Percentiles rank a stretch among this genome's conserved stretches.
These are phyloP conservation scores for Calvatia gigantea DNA, from an alignment of 768 basidiomycete genomes.

Conservation along the genomic window DNA sequence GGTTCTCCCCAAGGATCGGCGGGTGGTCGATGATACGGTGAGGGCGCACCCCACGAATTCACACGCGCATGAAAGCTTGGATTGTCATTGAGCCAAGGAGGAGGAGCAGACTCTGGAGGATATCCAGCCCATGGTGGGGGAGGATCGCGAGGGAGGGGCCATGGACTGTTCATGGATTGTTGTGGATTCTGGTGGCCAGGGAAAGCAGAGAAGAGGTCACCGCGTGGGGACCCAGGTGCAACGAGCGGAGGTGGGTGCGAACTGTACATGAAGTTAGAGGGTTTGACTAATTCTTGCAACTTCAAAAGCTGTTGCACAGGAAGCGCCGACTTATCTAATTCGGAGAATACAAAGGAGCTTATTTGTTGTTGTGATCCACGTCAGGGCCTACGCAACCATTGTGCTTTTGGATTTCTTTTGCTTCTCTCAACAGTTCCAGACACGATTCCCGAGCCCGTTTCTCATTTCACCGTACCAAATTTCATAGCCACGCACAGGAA, in stretches of 20 bases:
- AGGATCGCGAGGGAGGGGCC: neutral
- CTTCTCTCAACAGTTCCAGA: too few species aligned
- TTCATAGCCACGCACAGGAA: neutral
- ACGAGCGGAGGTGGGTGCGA: neutral
- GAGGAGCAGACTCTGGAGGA: neutral
- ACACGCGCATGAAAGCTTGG: neutral
- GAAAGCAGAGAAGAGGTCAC: neutral
- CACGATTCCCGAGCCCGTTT: too few species aligned
- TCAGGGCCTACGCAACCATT: neutral
- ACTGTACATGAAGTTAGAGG: neutral
- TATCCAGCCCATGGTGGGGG: neutral
- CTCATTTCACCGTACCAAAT: too few species aligned
- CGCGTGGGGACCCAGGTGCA: neutral
- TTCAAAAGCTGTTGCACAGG: neutral
- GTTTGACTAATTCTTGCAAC: neutral
- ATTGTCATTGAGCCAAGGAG: neutral
- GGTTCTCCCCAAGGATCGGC: neutral
- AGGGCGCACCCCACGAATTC: neutral
- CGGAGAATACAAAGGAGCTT: neutral
- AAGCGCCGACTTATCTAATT: neutral
- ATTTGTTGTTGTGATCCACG: neutral
- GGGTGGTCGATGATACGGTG: neutral
- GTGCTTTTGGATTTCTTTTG: neutral
- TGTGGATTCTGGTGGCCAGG: constrained; percentile 1
- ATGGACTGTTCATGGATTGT: neutral